These are phyloP conservation scores for Penicillium pulvis DNA, from an alignment of 495 filamentous ascomycete species.

Conservation along the genomic window DNA sequence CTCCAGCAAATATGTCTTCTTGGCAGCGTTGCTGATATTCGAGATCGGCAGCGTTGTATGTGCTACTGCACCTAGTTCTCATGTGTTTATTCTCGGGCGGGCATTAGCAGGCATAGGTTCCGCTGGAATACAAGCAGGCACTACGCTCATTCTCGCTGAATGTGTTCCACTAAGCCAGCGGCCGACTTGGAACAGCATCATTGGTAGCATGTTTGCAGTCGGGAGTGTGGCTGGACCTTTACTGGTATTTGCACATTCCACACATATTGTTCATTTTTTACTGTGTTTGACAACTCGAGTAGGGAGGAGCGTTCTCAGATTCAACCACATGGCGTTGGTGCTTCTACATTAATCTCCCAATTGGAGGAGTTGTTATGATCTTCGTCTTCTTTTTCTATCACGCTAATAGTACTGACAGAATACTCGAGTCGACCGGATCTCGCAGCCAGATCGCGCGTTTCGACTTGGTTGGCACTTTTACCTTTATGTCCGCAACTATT, in stretches of 20 bases:
- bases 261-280: not conserved
- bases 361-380: constrained; percentile 3
- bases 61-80: constrained; percentile 63
- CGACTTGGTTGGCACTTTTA: constrained; percentile 2
- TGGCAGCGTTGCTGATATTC: constrained; percentile 64
- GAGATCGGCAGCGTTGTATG: constrained; percentile 69
- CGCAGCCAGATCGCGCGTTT: constrained; percentile 4
- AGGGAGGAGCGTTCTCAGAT: constrained; percentile 10
- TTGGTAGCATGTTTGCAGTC: constrained; percentile 13
- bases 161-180: constrained; percentile 5
- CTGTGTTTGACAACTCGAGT: not conserved
- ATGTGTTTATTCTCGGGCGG: constrained; percentile 50
- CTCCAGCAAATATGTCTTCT: constrained; percentile 53
- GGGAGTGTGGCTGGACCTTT: constrained; percentile 9
- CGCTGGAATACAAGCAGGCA: constrained; percentile 21
- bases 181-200: constrained; percentile 8
- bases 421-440: not conserved
- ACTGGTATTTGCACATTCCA: not conserved
- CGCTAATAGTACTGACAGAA: not conserved
- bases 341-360: constrained; percentile 13
- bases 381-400: constrained; percentile 4
- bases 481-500: constrained; percentile 1
- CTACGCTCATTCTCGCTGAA: constrained; percentile 4
- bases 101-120: constrained; percentile 22
- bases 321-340: constrained; percentile 9